Evolutionary conservation across 257 asterid genomes (phyloP).

Genomic region (Lycium ferocissimum): DNA sequence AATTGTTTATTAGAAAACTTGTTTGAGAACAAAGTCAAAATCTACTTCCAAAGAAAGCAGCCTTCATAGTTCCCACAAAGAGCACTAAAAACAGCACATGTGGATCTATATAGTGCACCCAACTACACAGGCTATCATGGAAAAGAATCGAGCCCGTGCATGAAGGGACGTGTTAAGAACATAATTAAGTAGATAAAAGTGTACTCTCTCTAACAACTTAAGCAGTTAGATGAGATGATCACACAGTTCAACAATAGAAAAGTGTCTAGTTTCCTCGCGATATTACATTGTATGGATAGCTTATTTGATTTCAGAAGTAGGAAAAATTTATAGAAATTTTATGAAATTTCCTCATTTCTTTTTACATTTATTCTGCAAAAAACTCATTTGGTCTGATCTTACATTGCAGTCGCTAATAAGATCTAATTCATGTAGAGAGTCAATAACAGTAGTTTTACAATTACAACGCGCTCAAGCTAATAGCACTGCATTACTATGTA

Average conservation of each 20-base stretch:
- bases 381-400: not conserved
- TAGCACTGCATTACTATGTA: not conserved
- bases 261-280: not conserved
- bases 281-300: not conserved
- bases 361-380: not conserved
- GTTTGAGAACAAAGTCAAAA: not conserved
- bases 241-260: too few species aligned
- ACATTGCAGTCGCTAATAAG: not conserved
- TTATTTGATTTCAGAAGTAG: not conserved
- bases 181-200: too few species aligned
- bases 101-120: not conserved
- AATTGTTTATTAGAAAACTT: constrained; percentile 5
- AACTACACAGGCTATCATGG: not conserved
- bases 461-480: not conserved
- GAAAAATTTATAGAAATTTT: too few species aligned
- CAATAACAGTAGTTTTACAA: not conserved
- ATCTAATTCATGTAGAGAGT: too few species aligned
- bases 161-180: too few species aligned
- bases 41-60: not conserved
- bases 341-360: not conserved
- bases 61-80: not conserved
- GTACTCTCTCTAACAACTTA: too few species aligned
- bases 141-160: too few species aligned
- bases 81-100: not conserved
- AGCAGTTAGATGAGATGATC: too few species aligned